Evolutionary conservation across 2,329 filamentous ascomycete genomes (phyloP).

Genomic region (Colletotrichum tofieldiae): DNA sequence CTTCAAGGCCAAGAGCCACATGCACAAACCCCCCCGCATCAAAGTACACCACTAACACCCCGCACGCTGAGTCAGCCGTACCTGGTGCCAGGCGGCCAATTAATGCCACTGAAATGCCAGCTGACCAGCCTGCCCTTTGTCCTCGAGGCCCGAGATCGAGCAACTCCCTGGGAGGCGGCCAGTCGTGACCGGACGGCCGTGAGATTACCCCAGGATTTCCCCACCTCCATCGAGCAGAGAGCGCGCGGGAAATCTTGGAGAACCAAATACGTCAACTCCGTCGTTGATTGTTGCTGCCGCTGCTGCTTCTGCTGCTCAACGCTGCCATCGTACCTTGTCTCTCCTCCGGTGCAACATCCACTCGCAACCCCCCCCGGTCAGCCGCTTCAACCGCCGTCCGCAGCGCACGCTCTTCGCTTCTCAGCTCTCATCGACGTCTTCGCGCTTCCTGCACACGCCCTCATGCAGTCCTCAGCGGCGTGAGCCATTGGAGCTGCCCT

Average conservation of each 20-base stretch:
- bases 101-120: conserved; percentile 32
- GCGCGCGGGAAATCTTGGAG: conserved; percentile 29
- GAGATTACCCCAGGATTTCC: conserved; percentile 42
- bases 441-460: conserved; percentile 12
- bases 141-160: conserved; percentile 16
- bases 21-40: background rate
- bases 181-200: conserved; percentile 13
- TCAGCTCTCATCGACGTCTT: conserved; percentile 16
- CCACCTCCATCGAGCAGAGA: conserved; percentile 23
- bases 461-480: conserved; percentile 38
- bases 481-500: conserved; percentile 39
- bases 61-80: conserved; percentile 14
- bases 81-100: conserved; percentile 10
- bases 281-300: conserved; percentile 5
- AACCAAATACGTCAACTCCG: conserved; percentile 37
- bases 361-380: conserved; percentile 12
- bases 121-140: conserved; percentile 27
- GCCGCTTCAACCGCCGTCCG: conserved; percentile 20
- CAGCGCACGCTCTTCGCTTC: conserved; percentile 19
- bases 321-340: conserved; percentile 12
- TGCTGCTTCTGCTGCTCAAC: conserved; percentile 6
- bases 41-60: conserved; percentile 34
- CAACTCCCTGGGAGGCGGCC: conserved; percentile 18
- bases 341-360: conserved; percentile 4
- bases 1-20: too few relatives aligned